phyloP scores from a whole-genome alignment of 1,284 basidiomycete genomes.

The Nidula niveotomentosa region DNA sequence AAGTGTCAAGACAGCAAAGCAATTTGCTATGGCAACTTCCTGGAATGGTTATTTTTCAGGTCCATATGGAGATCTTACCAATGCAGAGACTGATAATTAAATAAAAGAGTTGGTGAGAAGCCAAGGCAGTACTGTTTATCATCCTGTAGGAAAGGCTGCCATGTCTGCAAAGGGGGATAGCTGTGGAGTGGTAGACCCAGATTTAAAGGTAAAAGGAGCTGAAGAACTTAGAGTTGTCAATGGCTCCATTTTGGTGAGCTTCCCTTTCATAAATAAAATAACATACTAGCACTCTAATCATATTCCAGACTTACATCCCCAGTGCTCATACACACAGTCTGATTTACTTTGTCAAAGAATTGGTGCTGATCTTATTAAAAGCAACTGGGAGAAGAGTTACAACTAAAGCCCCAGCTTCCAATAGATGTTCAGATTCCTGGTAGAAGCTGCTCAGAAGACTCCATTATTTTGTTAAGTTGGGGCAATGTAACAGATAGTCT shows the following conservation, averaged over 20 bases:
- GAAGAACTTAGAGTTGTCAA: constrained; percentile 36
- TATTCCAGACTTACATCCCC: not conserved
- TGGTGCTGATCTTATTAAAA: not conserved
- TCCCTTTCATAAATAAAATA: not conserved
- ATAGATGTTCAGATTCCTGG: no score
- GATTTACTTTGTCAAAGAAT: not conserved
- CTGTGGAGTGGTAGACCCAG: constrained; percentile 31
- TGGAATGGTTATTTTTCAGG: constrained; percentile 28
- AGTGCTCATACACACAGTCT: not conserved
- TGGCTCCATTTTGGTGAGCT: constrained; percentile 31
- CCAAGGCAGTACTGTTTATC: constrained; percentile 9
- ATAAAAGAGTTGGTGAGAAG: constrained; percentile 19
- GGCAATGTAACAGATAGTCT: no score
- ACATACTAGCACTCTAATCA: not conserved
- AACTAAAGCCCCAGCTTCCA: no score
- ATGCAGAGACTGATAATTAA: constrained; percentile 10
- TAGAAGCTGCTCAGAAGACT: no score
- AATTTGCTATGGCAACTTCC: constrained; percentile 25
- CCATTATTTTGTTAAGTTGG: no score
- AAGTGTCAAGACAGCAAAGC: constrained; percentile 20
- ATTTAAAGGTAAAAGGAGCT: constrained; percentile 37
- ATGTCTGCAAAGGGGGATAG: constrained; percentile 23
- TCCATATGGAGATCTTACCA: constrained; percentile 8
- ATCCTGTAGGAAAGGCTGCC: constrained; percentile 24
- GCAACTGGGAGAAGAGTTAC: no score